Percentiles rank a stretch among this genome's conserved stretches.
Evolutionary conservation across 1,284 basidiomycete species (phyloP).

Genomic region (Thecaphora thlaspeos): DNA sequence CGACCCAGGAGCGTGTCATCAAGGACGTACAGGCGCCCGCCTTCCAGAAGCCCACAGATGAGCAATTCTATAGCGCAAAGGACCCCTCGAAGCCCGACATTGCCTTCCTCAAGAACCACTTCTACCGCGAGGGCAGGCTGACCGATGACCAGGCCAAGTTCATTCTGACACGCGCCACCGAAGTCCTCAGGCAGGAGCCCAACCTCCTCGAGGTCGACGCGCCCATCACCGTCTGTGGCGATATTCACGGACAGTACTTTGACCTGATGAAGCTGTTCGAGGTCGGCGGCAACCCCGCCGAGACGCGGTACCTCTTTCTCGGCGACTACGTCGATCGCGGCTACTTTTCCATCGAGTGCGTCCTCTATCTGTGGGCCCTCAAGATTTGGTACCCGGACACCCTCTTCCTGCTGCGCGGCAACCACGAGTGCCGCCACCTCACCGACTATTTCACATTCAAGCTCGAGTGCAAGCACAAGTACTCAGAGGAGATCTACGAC

Average conservation of each 20-base stretch:
- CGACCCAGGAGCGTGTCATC: constrained; percentile 59
- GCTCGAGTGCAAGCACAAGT: constrained; percentile 58
- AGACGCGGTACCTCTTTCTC: constrained; percentile 57
- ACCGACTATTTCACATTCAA: constrained; percentile 58
- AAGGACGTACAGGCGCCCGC: constrained; percentile 65
- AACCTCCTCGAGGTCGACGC: constrained; percentile 89
- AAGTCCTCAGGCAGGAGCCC: constrained; percentile 74
- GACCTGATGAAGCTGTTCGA: constrained; percentile 58
- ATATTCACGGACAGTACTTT: constrained; percentile 57
- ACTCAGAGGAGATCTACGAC: constrained; percentile 57
- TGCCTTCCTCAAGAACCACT: constrained; percentile 97
- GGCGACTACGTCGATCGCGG: constrained; percentile 57
- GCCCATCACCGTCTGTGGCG: constrained; percentile 71
- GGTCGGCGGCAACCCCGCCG: constrained; percentile 57
- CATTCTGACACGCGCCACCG: constrained; percentile 75
- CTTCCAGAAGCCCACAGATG: constrained; percentile 84
- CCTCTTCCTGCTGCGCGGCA: constrained; percentile 56
- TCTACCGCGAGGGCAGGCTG: constrained; percentile 85
- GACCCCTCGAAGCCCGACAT: constrained; percentile 64
- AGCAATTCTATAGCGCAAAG: constrained; percentile 69
- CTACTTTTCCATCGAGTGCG: constrained; percentile 58
- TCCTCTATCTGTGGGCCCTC: constrained; percentile 56
- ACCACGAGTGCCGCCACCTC: constrained; percentile 57
- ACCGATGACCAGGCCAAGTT: constrained; percentile 86
- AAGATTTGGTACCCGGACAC: constrained; percentile 58